These are phyloP conservation scores for Naganishia onofrii DNA, from an alignment of 768 basidiomycete genomes.

Conservation along the genomic window DNA sequence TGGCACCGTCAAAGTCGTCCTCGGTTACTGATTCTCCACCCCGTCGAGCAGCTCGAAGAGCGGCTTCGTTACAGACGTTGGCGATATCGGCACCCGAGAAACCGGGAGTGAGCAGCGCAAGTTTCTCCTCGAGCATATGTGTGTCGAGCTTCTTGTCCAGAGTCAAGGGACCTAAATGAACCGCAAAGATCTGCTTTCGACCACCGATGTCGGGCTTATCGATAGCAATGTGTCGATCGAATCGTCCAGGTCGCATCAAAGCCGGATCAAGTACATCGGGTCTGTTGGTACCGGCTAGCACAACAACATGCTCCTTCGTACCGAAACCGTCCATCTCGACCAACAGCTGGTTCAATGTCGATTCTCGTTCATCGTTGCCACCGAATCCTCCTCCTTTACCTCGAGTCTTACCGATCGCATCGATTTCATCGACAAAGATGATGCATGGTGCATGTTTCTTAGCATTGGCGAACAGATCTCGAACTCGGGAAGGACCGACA, in stretches of 20 bases:
- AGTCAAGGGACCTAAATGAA: constrained; percentile 81
- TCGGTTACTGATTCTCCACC: constrained; percentile 74
- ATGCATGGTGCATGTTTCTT: constrained; percentile 98
- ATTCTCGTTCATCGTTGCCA: constrained; percentile 96
- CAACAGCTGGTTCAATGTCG: constrained; percentile 91
- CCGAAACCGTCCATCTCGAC: constrained; percentile 99
- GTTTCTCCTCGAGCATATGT: constrained; percentile 73
- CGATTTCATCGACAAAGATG: constrained; percentile 98
- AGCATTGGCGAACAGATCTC: constrained; percentile 94
- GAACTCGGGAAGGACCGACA: constrained; percentile 93
- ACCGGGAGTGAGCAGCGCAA: constrained; percentile 92
- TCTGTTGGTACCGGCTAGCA: constrained; percentile 93
- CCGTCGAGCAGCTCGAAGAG: constrained; percentile 86
- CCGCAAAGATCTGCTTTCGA: constrained; percentile 86
- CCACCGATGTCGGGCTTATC: constrained; percentile 93
- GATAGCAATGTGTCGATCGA: constrained; percentile 93
- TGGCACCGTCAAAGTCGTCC: constrained; percentile 90
- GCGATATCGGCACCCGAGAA: constrained; percentile 99
- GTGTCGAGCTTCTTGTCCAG: constrained; percentile 55
- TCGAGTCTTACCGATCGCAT: constrained; percentile 94
- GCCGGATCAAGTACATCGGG: constrained; percentile 95
- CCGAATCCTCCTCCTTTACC: constrained; percentile 74
- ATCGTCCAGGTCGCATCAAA: constrained; percentile 93
- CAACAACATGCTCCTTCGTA: constrained; percentile 93
- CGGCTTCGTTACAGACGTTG: constrained; percentile 97